Conservation (phyloP, 2,329 filamentous ascomycete genomes). For the Botrytis pseudocinerea region DNA sequence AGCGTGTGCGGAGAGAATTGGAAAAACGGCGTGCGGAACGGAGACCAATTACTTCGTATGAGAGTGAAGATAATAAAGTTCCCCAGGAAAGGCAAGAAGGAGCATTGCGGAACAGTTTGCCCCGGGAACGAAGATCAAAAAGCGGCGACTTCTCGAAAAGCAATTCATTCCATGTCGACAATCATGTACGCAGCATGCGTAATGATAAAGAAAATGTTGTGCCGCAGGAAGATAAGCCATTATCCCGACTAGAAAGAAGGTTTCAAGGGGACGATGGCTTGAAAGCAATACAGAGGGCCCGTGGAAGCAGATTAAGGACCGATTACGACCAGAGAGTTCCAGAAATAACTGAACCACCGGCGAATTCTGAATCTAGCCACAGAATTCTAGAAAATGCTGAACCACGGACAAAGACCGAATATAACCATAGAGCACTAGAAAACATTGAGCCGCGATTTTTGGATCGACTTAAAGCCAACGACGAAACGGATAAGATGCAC, state of each 20-base stretch:
- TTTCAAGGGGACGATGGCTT: constrained; percentile 15
- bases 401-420: not conserved
- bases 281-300: constrained; percentile 15
- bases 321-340: constrained; percentile 12
- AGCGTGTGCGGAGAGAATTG: constrained; percentile 19
- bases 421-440: not conserved
- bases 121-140: constrained; percentile 18
- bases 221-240: constrained; percentile 9
- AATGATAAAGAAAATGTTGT: constrained; percentile 15
- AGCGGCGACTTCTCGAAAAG: constrained; percentile 16
- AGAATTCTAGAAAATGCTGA: not conserved
- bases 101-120: not conserved
- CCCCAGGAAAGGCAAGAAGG: constrained; percentile 14
- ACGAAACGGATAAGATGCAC: constrained; percentile 26
- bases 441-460: constrained; percentile 12
- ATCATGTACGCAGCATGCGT: not conserved
- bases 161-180: not conserved
- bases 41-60: constrained; percentile 14
- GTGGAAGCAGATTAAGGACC: constrained; percentile 13
- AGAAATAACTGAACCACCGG: not conserved
- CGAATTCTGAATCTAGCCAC: constrained; percentile 8
- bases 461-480: constrained; percentile 6
- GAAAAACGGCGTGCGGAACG: constrained; percentile 17
- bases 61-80: constrained; percentile 15
- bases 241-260: constrained; percentile 27